phyloP scores from a whole-genome alignment of 805 yeast species.

The Kluyveromyces nonfermentans region DNA sequence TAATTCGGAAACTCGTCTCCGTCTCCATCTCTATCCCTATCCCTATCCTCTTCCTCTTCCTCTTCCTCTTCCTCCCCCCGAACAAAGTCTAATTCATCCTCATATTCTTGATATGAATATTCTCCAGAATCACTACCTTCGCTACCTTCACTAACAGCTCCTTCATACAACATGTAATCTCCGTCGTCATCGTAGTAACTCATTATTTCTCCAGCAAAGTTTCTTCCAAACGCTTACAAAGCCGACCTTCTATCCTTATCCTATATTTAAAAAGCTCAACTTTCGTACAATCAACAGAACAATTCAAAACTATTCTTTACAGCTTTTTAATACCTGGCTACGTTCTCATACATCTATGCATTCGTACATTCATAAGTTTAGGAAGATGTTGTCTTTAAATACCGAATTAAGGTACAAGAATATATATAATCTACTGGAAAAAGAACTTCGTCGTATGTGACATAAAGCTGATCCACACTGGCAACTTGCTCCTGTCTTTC shows the following conservation, averaged over 20 bases:
- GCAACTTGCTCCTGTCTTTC: too few species aligned
- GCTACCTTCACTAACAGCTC: slow-evolving; percentile 7
- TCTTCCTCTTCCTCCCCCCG: slow-evolving; percentile 8
- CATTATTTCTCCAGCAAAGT: not conserved
- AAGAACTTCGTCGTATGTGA: too few species aligned
- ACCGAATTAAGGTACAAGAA: too few species aligned
- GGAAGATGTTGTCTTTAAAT: too few species aligned
- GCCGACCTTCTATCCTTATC: not conserved
- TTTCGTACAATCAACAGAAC: too few species aligned
- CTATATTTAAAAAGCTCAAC: not conserved
- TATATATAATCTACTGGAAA: too few species aligned
- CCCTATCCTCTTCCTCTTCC: slow-evolving; percentile 21
- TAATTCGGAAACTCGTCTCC: slow-evolving; percentile 17
- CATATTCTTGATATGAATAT: slow-evolving; percentile 10
- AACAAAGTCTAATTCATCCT: slow-evolving; percentile 4
- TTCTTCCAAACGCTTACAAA: not conserved
- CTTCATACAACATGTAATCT: slow-evolving; percentile 10
- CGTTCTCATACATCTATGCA: too few species aligned
- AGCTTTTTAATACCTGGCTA: too few species aligned
- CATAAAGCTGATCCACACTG: too few species aligned
- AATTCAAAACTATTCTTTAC: too few species aligned
- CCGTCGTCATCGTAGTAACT: slow-evolving; percentile 10
- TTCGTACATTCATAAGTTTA: too few species aligned
- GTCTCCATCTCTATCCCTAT: slow-evolving; percentile 20
- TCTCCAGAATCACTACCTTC: slow-evolving; percentile 18